Conservation (phyloP, 305 asterid species). For the Ilex paraguariensis region DNA sequence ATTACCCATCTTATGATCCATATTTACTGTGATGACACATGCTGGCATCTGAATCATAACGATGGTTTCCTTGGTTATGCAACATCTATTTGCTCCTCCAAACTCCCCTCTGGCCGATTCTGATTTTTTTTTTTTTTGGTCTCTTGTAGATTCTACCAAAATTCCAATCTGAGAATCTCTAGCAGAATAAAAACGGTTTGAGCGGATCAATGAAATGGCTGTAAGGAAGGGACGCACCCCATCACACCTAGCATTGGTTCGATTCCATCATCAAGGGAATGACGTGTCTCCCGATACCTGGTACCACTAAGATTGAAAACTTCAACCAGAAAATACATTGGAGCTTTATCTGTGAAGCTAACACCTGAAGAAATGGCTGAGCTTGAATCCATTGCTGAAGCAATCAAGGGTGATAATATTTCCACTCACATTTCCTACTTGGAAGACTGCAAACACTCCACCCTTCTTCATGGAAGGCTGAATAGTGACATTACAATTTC, state of each 20-base stretch:
- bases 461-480: slow-evolving; percentile 35
- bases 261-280: slow-evolving; percentile 38
- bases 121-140: too few species aligned
- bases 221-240: slow-evolving; percentile 35
- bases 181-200: slow-evolving; percentile 21
- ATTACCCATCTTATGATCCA: too few species aligned
- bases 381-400: slow-evolving; percentile 29
- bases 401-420: slow-evolving; percentile 38
- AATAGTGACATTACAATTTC: neutral
- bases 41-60: too few species aligned
- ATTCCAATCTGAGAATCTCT: too few species aligned
- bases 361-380: slow-evolving; percentile 33
- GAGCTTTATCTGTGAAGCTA: slow-evolving; percentile 25
- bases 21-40: too few species aligned
- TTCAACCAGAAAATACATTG: slow-evolving; percentile 24
- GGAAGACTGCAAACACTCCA: slow-evolving; percentile 34
- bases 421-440: slow-evolving; percentile 9
- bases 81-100: too few species aligned
- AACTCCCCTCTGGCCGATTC: neutral
- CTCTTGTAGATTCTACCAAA: too few species aligned
- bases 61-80: too few species aligned
- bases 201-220: slow-evolving; percentile 27
- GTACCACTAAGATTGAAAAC: slow-evolving; percentile 42
- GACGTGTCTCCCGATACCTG: slow-evolving; percentile 43
- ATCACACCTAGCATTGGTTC: slow-evolving; percentile 39